Conservation (phyloP, 768 basidiomycete genomes). For the Agaricus blazei region DNA sequence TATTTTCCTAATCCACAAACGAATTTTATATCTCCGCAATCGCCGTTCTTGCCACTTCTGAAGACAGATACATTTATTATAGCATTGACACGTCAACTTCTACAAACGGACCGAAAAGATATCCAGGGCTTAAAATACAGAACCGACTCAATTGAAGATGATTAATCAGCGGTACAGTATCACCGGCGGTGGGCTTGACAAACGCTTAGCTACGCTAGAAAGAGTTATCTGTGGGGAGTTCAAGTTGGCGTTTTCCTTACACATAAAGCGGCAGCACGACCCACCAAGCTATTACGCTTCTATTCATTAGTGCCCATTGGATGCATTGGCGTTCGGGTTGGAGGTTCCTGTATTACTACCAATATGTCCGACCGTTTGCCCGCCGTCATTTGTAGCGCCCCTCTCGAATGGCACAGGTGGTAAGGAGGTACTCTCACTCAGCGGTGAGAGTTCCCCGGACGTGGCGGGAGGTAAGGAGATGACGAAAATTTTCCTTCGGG, state of each 20-base stretch:
- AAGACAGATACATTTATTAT: background rate
- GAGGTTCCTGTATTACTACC: background rate
- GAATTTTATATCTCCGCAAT: background rate
- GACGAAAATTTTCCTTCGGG: background rate
- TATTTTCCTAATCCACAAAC: background rate
- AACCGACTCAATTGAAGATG: background rate
- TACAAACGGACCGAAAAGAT: background rate
- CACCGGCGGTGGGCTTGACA: background rate
- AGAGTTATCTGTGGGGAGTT: background rate
- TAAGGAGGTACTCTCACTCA: background rate
- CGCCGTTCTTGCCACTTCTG: background rate
- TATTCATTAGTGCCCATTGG: background rate
- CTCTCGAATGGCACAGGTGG: background rate
- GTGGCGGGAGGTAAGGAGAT: background rate
- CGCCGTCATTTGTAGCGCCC: background rate
- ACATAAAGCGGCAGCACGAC: background rate
- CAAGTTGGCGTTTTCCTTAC: background rate
- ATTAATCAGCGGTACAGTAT: background rate
- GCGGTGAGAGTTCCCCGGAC: background rate
- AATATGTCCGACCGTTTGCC: background rate
- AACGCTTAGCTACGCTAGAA: background rate
- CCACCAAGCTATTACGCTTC: background rate
- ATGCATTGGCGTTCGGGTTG: background rate
- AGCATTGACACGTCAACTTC: background rate
- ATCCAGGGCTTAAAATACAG: background rate